phyloP scores from a whole-genome alignment of 2,329 filamentous ascomycete genomes.

The Penicillium nordicum region DNA sequence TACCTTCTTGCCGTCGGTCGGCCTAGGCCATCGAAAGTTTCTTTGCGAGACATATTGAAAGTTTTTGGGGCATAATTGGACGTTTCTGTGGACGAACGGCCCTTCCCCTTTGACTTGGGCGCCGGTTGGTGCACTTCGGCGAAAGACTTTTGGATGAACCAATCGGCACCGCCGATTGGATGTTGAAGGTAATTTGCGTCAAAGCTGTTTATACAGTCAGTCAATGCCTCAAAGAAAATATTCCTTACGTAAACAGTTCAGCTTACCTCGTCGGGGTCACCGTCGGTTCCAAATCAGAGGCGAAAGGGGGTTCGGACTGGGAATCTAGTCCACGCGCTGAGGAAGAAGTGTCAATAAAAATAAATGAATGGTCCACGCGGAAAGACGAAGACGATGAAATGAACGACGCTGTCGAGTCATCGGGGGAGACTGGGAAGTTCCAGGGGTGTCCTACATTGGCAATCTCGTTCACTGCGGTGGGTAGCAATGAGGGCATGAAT shows the following conservation, averaged over 20 bases:
- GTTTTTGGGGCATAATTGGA: slow-evolving; percentile 41
- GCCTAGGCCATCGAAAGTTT: slow-evolving; percentile 50
- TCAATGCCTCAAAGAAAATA: not conserved
- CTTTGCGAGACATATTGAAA: slow-evolving; percentile 48
- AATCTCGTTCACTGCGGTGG: slow-evolving; percentile 31
- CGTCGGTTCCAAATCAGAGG: slow-evolving; percentile 1
- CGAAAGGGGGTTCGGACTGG: not conserved
- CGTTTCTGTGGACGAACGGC: slow-evolving; percentile 8
- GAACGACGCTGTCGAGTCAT: slow-evolving; percentile 42
- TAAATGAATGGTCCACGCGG: slow-evolving; percentile 49
- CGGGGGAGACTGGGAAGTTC: slow-evolving; percentile 47
- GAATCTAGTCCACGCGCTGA: slow-evolving; percentile 48
- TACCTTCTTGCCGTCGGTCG: slow-evolving; percentile 38
- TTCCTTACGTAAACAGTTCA: not conserved
- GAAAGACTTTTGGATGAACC: not conserved
- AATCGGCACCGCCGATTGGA: not conserved
- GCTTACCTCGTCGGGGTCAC: slow-evolving; percentile 22
- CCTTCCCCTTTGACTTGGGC: slow-evolving; percentile 2
- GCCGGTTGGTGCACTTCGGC: not conserved
- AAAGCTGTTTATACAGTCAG: slow-evolving; percentile 5
- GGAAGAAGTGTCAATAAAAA: slow-evolving; percentile 54
- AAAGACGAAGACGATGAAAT: slow-evolving; percentile 47
- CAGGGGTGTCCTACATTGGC: slow-evolving; percentile 35
- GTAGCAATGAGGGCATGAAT: slow-evolving; percentile 51
- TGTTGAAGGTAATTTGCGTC: not conserved